Conservation (phyloP, 495 filamentous ascomycete genomes). For the Hyaloscypha finlandica region DNA sequence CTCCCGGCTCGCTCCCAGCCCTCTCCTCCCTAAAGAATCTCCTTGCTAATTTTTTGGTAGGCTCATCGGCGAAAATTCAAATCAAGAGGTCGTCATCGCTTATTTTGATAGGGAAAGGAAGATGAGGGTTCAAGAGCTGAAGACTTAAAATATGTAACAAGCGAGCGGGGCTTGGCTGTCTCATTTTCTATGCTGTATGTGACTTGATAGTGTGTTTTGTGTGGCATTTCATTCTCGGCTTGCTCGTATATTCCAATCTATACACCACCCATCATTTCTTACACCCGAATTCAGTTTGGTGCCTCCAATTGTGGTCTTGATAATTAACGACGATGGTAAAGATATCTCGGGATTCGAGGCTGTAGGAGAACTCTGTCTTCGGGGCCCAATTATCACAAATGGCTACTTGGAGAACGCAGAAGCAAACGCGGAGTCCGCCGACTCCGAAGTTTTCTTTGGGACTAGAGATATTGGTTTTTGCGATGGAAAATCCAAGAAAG, state of each 20-base stretch:
- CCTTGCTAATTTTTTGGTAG: too few relatives aligned
- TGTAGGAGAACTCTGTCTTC: constrained; percentile 69
- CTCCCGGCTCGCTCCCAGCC: too few relatives aligned
- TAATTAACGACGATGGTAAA: constrained; percentile 35
- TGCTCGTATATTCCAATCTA: constrained; percentile 60
- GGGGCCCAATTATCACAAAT: constrained; percentile 68
- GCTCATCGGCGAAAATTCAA: constrained; percentile 59
- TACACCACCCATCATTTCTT: too few relatives aligned
- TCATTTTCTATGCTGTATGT: background rate
- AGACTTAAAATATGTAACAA: background rate
- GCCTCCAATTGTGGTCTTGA: too few relatives aligned
- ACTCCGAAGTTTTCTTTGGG: constrained; percentile 67
- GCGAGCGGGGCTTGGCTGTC: too few relatives aligned
- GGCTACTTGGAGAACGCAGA: constrained; percentile 64
- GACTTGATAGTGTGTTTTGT: too few relatives aligned
- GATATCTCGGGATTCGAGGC: constrained; percentile 44
- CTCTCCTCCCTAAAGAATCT: too few relatives aligned
- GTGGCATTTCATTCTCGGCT: too few relatives aligned
- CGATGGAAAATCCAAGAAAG: constrained; percentile 68
- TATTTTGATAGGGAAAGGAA: constrained; percentile 42
- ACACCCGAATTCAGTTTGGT: background rate
- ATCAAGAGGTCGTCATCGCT: constrained; percentile 54
- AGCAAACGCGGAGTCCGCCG: constrained; percentile 57
- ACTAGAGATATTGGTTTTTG: constrained; percentile 62
- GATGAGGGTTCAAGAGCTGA: background rate